Evolutionary conservation across 1,284 basidiomycete species (phyloP).

Genomic region (Sanghuangporus sanghuang): DNA sequence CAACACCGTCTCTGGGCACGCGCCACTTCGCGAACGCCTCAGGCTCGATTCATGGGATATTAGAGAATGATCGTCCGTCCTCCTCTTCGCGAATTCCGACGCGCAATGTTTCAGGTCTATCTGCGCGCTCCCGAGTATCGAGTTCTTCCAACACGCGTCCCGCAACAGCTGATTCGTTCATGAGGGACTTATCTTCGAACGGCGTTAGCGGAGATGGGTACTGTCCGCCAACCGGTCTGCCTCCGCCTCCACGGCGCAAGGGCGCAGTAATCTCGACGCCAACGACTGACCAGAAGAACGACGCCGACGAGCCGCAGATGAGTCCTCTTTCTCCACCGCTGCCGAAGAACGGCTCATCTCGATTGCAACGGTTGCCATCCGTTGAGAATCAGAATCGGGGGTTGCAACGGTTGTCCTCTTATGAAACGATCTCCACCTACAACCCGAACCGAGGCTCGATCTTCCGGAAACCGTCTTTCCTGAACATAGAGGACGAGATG

Average conservation of each 20-base stretch:
- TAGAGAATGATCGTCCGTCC: slow-evolving; percentile 13
- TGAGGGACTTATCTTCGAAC: background rate
- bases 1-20: slow-evolving; percentile 1
- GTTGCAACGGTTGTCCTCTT: slow-evolving; percentile 6
- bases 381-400: background rate
- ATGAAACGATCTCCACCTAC: slow-evolving; percentile 17
- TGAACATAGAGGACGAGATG: slow-evolving; percentile 55
- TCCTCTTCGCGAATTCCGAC: slow-evolving; percentile 12
- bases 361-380: slow-evolving; percentile 36
- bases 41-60: slow-evolving; percentile 13
- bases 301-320: slow-evolving; percentile 1
- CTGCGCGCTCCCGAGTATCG: background rate
- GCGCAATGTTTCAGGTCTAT: slow-evolving; percentile 1
- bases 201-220: background rate
- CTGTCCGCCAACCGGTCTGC: slow-evolving; percentile 49
- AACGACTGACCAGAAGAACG: slow-evolving; percentile 9
- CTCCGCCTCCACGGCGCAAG: slow-evolving; percentile 48
- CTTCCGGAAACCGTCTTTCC: slow-evolving; percentile 64
- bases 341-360: slow-evolving; percentile 29
- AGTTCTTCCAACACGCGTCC: slow-evolving; percentile 7
- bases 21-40: slow-evolving; percentile 12
- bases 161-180: slow-evolving; percentile 8
- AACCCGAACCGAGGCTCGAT: slow-evolving; percentile 30
- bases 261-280: slow-evolving; percentile 19
- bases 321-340: slow-evolving; percentile 19